phyloP scores from a whole-genome alignment of 306 rosid genomes.

The Styphnolobium japonicum region DNA sequence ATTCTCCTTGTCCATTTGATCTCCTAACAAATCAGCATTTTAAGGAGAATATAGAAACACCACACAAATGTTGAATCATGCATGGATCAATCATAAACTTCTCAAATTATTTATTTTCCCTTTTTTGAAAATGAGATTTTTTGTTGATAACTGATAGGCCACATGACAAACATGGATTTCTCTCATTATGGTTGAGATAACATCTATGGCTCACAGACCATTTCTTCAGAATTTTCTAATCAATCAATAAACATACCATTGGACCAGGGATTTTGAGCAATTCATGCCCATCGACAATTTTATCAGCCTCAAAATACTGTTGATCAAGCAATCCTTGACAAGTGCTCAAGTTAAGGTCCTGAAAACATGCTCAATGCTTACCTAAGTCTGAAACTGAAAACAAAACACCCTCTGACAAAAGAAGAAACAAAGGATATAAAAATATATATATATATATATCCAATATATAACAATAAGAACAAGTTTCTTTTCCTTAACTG shows the following conservation, averaged over 20 bases:
- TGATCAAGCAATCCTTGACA: constrained; percentile 33
- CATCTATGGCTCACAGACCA: constrained; percentile 19
- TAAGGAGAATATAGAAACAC: constrained; percentile 4
- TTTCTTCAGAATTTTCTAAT: constrained; percentile 15
- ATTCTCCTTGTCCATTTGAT: constrained; percentile 18
- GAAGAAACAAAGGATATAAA: constrained; percentile 34
- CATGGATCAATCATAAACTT: background rate
- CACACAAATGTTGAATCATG: background rate
- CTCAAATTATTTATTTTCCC: background rate
- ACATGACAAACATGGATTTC: constrained; percentile 3
- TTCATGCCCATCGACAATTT: constrained; percentile 26
- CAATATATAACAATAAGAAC: constrained; percentile 7
- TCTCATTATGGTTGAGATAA: constrained; percentile 11
- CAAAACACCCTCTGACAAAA: constrained; percentile 38
- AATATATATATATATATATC: no score
- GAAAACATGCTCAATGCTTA: constrained; percentile 38
- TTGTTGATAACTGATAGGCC: constrained; percentile 21
- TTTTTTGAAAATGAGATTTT: background rate
- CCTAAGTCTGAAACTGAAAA: constrained; percentile 43
- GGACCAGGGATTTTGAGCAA: constrained; percentile 18
- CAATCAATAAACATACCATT: constrained; percentile 32
- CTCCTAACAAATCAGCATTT: constrained; percentile 6
- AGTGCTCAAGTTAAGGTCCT: constrained; percentile 34
- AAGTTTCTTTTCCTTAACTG: constrained; percentile 42
- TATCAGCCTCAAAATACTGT: constrained; percentile 34